Base-by-base conservation (phyloP, 1,284 basidiomycete species). In the Malassezia cuniculi region DNA sequence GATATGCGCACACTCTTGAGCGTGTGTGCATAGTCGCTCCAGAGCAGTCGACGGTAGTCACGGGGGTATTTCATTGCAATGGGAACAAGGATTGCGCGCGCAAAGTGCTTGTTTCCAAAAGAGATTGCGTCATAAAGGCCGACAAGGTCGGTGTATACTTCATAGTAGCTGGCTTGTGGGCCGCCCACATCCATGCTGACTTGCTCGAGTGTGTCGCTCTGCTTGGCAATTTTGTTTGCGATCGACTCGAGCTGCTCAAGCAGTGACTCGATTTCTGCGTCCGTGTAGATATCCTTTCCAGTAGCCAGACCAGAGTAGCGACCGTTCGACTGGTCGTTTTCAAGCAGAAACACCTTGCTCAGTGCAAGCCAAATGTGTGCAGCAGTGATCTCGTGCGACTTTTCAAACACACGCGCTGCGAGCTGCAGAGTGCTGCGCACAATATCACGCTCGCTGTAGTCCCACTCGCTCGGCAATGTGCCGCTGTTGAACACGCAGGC, bases 271-370 rank as follows among this genome's bases (percentile, higher is more conserved):
- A 93, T 78, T 3, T 71, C 52, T 1, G 49, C 47, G 63, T 85
- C 79, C 15, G 81, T 72, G 68, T 78, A 85, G 20, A 84, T 77
- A 52, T 85, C 82, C 12, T 54, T 47, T 1, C 69, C 69, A 0
- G 60, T 61, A 17, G 54, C 37, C 0, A 34, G 33, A 3, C 60
- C 56, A 1, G 48, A 39, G 12, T 40, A 41, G 28, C 39, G 41
- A 41, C 28, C n/a, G 16, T 26, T 8, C 11, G 30, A 4, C 25
- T 48, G 10, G 15, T 30, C 43, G 15, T 52, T 39, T 22, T 64
- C 89, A 14, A 95, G 76, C 85, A 93, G 87, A 69, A 85, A 89
- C 10, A 94, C 78, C 56, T 85, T 85, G 82, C 90, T 86, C 51
- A 84, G 79, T 24, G 75, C 76, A 52, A 90, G 81, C 35, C 51